Percentiles rank a stretch among this genome's conserved stretches.
phyloP scores from a whole-genome alignment of 768 basidiomycete genomes.

The Phaeotremella skinneri region DNA sequence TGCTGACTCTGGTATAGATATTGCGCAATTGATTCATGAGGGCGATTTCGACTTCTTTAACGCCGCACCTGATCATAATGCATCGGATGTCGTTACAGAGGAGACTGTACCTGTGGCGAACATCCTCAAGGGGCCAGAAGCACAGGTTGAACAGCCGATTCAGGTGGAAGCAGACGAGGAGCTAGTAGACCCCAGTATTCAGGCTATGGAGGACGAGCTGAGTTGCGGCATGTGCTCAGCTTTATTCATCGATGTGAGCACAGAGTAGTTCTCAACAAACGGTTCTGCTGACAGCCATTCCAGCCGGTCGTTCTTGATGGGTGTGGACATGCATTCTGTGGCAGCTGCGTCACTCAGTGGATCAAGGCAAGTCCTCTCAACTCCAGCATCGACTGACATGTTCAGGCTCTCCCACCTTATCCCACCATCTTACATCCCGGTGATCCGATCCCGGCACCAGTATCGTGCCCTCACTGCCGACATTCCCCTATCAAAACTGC shows the following conservation, averaged over 20 bases:
- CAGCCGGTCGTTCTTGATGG: slow-evolving; percentile 1
- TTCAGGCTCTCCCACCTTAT: not conserved
- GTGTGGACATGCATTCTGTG: slow-evolving; percentile 3
- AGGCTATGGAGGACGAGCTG: slow-evolving; percentile 3
- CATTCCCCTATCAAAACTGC: not conserved
- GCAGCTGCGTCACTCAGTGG: not conserved
- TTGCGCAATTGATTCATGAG: not conserved
- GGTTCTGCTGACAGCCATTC: not conserved
- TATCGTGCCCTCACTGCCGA: not conserved
- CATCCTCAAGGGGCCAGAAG: not conserved
- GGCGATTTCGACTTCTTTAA: not conserved
- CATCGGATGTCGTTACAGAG: not conserved
- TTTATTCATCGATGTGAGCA: not conserved
- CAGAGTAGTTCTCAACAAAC: not conserved
- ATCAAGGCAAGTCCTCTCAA: not conserved
- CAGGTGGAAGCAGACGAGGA: not conserved
- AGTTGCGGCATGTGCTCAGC: slow-evolving; percentile 1
- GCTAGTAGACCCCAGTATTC: not conserved
- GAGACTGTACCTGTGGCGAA: not conserved
- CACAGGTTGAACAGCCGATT: not conserved
- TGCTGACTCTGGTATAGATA: not conserved
- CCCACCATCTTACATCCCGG: not conserved
- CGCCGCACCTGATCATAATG: not conserved
- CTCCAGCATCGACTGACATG: not conserved
- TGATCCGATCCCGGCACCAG: not conserved